Conservation (phyloP, 345 rosid genomes). For the Eutrema japonicum region DNA sequence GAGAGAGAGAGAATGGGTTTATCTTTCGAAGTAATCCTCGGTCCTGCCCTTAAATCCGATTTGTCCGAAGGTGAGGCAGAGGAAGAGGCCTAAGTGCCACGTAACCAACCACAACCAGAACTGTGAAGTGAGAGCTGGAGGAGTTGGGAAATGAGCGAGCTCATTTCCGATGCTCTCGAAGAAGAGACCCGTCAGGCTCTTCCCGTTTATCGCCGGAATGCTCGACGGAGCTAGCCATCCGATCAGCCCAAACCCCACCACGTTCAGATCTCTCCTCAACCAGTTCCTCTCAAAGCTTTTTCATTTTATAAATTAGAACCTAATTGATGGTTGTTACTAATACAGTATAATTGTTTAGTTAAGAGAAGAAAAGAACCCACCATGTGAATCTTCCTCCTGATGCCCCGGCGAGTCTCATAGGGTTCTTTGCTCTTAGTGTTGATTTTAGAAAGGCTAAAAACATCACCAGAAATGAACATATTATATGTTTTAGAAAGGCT, state of each 20-base stretch:
- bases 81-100: slow-evolving; percentile 87
- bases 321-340: too few relatives aligned
- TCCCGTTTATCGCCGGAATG: slow-evolving; percentile 78
- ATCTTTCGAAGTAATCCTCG: slow-evolving; percentile 63
- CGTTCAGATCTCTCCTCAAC: slow-evolving; percentile 74
- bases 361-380: slow-evolving; percentile 37
- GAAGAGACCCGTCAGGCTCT: slow-evolving; percentile 92
- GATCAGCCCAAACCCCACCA: slow-evolving; percentile 85
- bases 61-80: slow-evolving; percentile 92
- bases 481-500: slow-evolving; percentile 72
- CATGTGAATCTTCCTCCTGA: slow-evolving; percentile 72
- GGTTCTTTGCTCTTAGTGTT: slow-evolving; percentile 57
- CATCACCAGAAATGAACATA: too few relatives aligned
- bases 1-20: neutral
- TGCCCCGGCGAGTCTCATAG: slow-evolving; percentile 52
- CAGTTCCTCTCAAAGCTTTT: slow-evolving; percentile 82
- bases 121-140: slow-evolving; percentile 69
- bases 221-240: slow-evolving; percentile 97
- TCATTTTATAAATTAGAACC: neutral
- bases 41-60: slow-evolving; percentile 97
- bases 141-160: slow-evolving; percentile 91
- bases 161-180: slow-evolving; percentile 91
- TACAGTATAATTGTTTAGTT: neutral
- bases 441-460: slow-evolving; percentile 65
- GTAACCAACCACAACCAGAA: slow-evolving; percentile 87